Base-by-base conservation (phyloP, 768 basidiomycete species). In the Suillus discolor region DNA sequence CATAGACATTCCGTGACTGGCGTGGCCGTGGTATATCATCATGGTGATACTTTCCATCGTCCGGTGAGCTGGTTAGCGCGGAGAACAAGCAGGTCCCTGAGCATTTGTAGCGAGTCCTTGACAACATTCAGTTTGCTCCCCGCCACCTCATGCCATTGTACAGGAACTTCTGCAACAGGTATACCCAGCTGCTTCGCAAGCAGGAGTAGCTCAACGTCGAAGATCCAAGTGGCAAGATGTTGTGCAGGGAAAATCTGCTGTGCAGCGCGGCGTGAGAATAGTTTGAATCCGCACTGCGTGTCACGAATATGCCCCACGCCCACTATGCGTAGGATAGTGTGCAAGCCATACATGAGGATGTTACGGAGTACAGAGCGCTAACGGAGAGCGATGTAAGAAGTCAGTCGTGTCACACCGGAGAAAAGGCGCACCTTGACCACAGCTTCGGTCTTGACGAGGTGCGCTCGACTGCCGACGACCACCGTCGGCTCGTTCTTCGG, bases 261-360 rank as follows among this genome's bases (percentile, higher is more conserved):
- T 11, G 95, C 95, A 0, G 95, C 90, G 4, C 82, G 71, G 13
- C 94, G 92, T 18, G 94, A 89, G 79, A 97, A 96, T 34, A 98
- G 86, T 79, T 98, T 98, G 88, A 98, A 98, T 39, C 96, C 96
- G 73, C 96, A 97, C 75, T 97, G 96, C 20, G 96, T 98, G 79
- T 97, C 96, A 31, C 93, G 87, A 66, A 97, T 92, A 72, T 94
- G 90, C 9, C 90, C 90, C 4, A 96, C 94, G 57, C 96, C 96
- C 38, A 97, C 89, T 55, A 97, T 86, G 42, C 91, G 88, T 11
- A 97, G 84, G 73, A 96, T 89, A 23, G 93, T 89, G 75, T 98
- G 96, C 65, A 98, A 86, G 5, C 91, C 92, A 72, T 97, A 90
- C 96, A 97, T 98, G 64, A 97, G 89, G 65, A 97, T 79, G 72